A percentile compares a stretch with the other conserved stretches of the same genome.
phyloP scores from a whole-genome alignment of 2,329 filamentous ascomycete genomes.

The Pestalotiopsis sp. region DNA sequence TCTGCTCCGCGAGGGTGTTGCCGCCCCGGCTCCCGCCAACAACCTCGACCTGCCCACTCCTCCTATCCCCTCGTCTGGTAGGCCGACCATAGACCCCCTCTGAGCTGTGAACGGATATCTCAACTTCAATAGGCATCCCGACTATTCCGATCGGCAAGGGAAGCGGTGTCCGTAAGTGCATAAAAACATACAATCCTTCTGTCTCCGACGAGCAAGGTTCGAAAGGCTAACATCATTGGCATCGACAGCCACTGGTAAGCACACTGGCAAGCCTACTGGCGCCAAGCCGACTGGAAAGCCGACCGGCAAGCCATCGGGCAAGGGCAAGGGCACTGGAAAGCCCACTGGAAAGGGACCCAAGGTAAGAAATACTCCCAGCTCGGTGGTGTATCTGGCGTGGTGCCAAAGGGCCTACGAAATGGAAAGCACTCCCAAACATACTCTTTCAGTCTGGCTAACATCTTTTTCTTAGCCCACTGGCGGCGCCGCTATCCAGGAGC shows the following conservation, averaged over 20 bases:
- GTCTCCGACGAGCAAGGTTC: too few relatives aligned
- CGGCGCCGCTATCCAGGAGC: not conserved
- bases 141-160: not conserved
- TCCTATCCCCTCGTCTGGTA: not conserved
- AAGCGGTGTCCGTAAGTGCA: not conserved
- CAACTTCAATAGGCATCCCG: not conserved
- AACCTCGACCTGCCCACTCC: not conserved
- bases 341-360: constrained; percentile 1
- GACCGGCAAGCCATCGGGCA: not conserved
- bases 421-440: too few relatives aligned
- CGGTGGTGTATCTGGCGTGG: too few relatives aligned
- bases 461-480: not conserved
- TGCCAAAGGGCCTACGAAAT: not conserved
- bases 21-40: not conserved
- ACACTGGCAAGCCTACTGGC: not conserved
- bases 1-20: constrained; percentile 4
- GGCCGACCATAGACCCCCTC: not conserved
- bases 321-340: constrained; percentile 3
- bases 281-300: not conserved
- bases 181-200: too few relatives aligned
- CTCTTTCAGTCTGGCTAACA: not conserved
- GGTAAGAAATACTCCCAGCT: not conserved
- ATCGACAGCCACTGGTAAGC: not conserved
- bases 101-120: not conserved
- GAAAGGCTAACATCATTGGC: not conserved